Percentiles rank a stretch among this genome's conserved stretches.
phyloP scores from a whole-genome alignment of 768 basidiomycete species.

The Agaricus bisporus region DNA sequence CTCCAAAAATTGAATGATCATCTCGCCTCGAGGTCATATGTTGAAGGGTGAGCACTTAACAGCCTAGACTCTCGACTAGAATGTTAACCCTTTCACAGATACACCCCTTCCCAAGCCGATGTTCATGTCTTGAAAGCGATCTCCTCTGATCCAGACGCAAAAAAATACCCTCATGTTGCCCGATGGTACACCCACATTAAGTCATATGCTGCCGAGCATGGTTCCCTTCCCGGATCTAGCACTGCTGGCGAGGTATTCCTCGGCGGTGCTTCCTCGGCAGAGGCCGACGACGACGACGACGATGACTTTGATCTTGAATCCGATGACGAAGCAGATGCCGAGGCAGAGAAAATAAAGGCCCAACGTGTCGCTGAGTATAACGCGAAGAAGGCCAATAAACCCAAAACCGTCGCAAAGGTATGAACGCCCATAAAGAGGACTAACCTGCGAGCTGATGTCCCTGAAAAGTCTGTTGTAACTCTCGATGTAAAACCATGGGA shows the following conservation, averaged over 20 bases:
- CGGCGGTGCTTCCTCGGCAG: conserved; percentile 42
- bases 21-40: conserved; percentile 81
- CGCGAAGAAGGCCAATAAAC: conserved; percentile 87
- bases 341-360: conserved; percentile 82
- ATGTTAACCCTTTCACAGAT: conserved; percentile 40
- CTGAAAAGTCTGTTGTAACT: conserved; percentile 85
- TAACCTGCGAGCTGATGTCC: background rate
- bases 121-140: conserved; percentile 87
- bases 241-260: conserved; percentile 72
- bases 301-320: conserved; percentile 82
- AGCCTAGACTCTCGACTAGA: background rate
- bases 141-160: conserved; percentile 55
- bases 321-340: conserved; percentile 76
- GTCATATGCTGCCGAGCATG: conserved; percentile 77
- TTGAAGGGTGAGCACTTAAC: conserved; percentile 72
- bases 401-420: conserved; percentile 86
- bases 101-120: conserved; percentile 91
- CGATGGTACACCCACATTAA: conserved; percentile 96
- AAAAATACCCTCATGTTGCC: conserved; percentile 64
- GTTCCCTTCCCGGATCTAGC: conserved; percentile 78
- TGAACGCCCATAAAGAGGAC: conserved; percentile 14
- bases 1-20: conserved; percentile 76
- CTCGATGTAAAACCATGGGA: conserved; percentile 99
- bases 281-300: conserved; percentile 50
- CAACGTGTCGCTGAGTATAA: conserved; percentile 93